Evolutionary conservation across 2,329 filamentous ascomycete species (phyloP).

Genomic region (Arthrocladium fulminans): DNA sequence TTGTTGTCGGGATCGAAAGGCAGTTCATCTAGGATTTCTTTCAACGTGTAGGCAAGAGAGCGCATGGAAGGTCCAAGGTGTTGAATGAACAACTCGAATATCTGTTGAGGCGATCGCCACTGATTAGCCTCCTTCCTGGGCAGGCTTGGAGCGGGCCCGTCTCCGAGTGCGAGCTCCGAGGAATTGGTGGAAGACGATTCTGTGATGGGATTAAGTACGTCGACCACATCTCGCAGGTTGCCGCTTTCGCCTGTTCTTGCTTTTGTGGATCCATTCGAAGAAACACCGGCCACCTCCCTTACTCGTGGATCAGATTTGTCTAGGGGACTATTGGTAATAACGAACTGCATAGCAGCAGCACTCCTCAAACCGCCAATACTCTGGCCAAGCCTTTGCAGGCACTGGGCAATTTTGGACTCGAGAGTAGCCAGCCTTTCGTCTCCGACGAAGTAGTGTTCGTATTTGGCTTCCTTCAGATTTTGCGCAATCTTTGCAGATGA

Average conservation of each 20-base stretch:
- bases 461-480: conserved; percentile 74
- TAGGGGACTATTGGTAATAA: conserved; percentile 59
- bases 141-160: neutral
- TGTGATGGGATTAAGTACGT: neutral
- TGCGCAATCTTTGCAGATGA: conserved; percentile 64
- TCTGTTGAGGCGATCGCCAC: conserved; percentile 62
- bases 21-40: conserved; percentile 77
- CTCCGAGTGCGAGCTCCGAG: neutral
- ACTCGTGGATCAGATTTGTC: neutral
- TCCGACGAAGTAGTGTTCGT: conserved; percentile 77
- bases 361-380: conserved; percentile 84
- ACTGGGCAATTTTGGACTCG: conserved; percentile 71
- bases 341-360: conserved; percentile 81
- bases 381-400: conserved; percentile 75
- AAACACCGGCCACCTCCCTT: neutral
- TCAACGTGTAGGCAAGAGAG: conserved; percentile 83
- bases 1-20: conserved; percentile 65
- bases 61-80: conserved; percentile 92
- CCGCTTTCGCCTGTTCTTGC: neutral
- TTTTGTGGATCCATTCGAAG: neutral
- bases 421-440: conserved; percentile 69
- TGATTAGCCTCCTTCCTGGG: neutral
- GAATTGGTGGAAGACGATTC: neutral
- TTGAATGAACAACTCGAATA: conserved; percentile 83
- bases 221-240: neutral